phyloP scores from a whole-genome alignment of 306 rosid species.

The Cicer judaicum region DNA sequence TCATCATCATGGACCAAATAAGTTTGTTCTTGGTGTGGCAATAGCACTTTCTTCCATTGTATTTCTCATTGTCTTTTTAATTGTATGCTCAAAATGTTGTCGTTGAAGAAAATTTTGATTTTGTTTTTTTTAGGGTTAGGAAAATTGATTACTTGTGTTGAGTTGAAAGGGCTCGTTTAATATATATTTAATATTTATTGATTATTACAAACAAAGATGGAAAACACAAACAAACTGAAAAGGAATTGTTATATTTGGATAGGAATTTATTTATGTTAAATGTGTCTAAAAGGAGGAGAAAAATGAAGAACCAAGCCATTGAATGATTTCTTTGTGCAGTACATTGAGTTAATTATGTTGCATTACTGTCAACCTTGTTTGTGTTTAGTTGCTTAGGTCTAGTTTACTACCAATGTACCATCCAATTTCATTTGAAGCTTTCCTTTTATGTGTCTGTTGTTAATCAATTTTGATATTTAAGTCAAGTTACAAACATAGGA shows the following conservation, averaged over 20 bases:
- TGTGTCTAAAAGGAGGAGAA: background rate
- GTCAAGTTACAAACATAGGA: background rate
- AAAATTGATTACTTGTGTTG: constrained; percentile 46
- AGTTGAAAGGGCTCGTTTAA: constrained; percentile 43
- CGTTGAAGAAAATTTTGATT: constrained; percentile 54
- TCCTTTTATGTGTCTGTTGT: background rate
- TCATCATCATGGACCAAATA: constrained; percentile 82
- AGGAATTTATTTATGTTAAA: background rate
- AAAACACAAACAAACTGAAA: background rate
- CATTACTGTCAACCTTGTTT: background rate
- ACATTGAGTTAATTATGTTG: constrained; percentile 42
- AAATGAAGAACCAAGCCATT: constrained; percentile 40
- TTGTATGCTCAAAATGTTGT: constrained; percentile 78
- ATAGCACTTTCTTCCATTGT: constrained; percentile 92
- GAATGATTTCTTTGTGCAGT: constrained; percentile 43
- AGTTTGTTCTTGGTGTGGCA: constrained; percentile 93
- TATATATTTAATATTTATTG: constrained; percentile 48
- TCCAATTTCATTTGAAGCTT: constrained; percentile 20
- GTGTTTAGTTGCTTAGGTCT: constrained; percentile 19
- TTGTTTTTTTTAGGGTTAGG: constrained; percentile 56
- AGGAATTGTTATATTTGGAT: constrained; percentile 36
- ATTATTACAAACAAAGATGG: constrained; percentile 49
- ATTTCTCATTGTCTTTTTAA: constrained; percentile 79
- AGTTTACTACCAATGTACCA: background rate
- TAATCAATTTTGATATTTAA: background rate